Percentiles rank a stretch among this genome's conserved stretches.
These are phyloP conservation scores for Carex cristatella DNA, from an alignment of 176 grass and related monocot species.

Conservation along the genomic window DNA sequence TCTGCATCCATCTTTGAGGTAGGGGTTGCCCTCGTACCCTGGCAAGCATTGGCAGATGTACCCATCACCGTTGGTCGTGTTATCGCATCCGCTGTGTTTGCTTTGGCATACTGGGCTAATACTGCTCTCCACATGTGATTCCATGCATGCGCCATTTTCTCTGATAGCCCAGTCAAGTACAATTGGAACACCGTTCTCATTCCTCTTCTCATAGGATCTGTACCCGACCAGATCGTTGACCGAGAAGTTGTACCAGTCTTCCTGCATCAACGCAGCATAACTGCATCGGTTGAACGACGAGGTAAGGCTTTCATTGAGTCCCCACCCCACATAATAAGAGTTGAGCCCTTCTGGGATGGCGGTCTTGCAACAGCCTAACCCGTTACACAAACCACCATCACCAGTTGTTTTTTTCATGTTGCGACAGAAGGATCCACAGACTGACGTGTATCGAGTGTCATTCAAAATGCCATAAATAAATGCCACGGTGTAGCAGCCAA, in stretches of 20 bases:
- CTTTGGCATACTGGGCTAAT: neutral
- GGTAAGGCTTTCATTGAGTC: rapidly evolving
- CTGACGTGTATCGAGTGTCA: neutral
- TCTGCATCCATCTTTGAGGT: neutral
- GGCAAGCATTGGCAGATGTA: slow-evolving; percentile 15
- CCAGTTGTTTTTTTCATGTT: rapidly evolving
- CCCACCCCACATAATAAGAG: rapidly evolving
- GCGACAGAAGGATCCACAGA: too few species aligned
- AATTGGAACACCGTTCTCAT: neutral
- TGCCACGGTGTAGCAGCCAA: slow-evolving; percentile 19
- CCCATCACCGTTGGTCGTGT: neutral
- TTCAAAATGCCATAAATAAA: neutral
- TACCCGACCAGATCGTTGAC: neutral
- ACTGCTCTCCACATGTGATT: neutral
- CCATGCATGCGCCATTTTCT: neutral
- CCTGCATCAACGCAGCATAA: too few species aligned
- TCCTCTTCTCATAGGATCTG: neutral
- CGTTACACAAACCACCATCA: too few species aligned
- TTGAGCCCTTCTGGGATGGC: too few species aligned
- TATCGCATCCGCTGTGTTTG: neutral
- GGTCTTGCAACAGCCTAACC: too few species aligned
- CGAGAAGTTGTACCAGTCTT: too few species aligned
- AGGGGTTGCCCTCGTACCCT: slow-evolving; percentile 40
- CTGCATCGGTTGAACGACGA: too few species aligned
- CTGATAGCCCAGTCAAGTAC: slow-evolving; percentile 35